A percentile compares a stretch with the other conserved stretches of the same genome.
phyloP scores from a whole-genome alignment of 306 rosid species.

The Castanospermum australe region DNA sequence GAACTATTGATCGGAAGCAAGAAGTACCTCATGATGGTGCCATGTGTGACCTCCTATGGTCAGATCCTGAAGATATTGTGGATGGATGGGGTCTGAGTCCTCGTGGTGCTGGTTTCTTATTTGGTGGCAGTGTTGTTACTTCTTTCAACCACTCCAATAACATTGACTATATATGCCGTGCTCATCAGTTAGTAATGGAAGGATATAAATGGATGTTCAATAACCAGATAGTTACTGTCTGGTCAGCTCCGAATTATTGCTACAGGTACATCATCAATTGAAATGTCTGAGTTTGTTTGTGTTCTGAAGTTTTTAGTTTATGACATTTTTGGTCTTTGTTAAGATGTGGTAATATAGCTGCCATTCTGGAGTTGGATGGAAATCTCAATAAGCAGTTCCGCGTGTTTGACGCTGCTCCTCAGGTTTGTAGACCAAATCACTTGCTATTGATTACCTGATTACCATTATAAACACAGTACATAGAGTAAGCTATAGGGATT shows the following conservation, averaged over 20 bases:
- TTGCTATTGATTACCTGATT: slow-evolving; percentile 20
- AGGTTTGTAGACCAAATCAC: slow-evolving; percentile 58
- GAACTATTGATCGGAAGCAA: slow-evolving; percentile 95
- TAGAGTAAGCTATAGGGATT: slow-evolving; percentile 10
- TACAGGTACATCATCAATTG: slow-evolving; percentile 62
- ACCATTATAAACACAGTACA: background rate
- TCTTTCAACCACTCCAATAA: slow-evolving; percentile 92
- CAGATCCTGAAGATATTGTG: slow-evolving; percentile 98
- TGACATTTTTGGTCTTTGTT: slow-evolving; percentile 28
- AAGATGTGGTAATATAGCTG: slow-evolving; percentile 99
- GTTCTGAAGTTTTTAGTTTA: slow-evolving; percentile 24
- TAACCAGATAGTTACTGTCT: slow-evolving; percentile 95
- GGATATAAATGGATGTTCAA: slow-evolving; percentile 99
- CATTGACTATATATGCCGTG: slow-evolving; percentile 95
- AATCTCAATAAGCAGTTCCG: slow-evolving; percentile 88
- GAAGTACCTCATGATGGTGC: slow-evolving; percentile 99
- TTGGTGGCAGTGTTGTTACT: slow-evolving; percentile 89
- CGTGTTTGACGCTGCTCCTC: slow-evolving; percentile 95
- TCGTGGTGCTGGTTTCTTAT: slow-evolving; percentile 96
- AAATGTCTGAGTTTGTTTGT: background rate
- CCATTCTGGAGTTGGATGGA: slow-evolving; percentile 89
- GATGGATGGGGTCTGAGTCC: slow-evolving; percentile 99
- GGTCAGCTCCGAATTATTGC: slow-evolving; percentile 99
- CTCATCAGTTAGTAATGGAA: slow-evolving; percentile 99
- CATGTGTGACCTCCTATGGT: slow-evolving; percentile 99